Percentiles rank a stretch among this genome's conserved stretches.
phyloP scores from a whole-genome alignment of 768 basidiomycete species.

The Mycena capillaripes region DNA sequence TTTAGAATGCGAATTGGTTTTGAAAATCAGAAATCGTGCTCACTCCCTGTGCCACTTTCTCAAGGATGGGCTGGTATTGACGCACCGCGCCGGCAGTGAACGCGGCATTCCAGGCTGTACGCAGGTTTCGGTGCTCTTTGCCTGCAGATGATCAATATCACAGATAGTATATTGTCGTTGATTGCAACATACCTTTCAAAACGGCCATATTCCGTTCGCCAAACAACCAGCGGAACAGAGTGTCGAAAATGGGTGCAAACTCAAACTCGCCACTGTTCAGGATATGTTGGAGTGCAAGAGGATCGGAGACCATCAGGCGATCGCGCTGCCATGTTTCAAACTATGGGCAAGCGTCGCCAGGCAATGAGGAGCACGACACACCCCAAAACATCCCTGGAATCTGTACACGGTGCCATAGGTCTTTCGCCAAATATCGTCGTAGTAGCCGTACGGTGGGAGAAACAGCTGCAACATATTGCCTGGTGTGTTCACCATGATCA shows the following conservation, averaged over 20 bases:
- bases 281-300: constrained; percentile 28
- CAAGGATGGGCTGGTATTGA: constrained; percentile 25
- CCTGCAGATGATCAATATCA: constrained; percentile 25
- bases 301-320: too few species aligned
- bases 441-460: constrained; percentile 25
- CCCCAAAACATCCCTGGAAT: constrained; percentile 33
- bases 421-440: constrained; percentile 30
- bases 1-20: constrained; percentile 16
- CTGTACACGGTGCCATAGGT: constrained; percentile 27
- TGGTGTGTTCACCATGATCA: constrained; percentile 24
- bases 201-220: constrained; percentile 26
- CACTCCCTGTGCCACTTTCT: constrained; percentile 29
- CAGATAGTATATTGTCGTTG: constrained; percentile 24
- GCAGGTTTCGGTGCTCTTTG: constrained; percentile 27
- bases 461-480: constrained; percentile 32
- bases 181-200: constrained; percentile 21
- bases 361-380: constrained; percentile 24
- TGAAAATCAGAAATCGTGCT: constrained; percentile 18
- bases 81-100: constrained; percentile 31
- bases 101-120: constrained; percentile 18
- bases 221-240: constrained; percentile 25
- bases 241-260: constrained; percentile 25
- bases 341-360: constrained; percentile 12
- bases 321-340: constrained; percentile 26
- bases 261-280: constrained; percentile 26